Conservation (phyloP, 2,329 filamentous ascomycete species). For the Endothia cerciana region DNA sequence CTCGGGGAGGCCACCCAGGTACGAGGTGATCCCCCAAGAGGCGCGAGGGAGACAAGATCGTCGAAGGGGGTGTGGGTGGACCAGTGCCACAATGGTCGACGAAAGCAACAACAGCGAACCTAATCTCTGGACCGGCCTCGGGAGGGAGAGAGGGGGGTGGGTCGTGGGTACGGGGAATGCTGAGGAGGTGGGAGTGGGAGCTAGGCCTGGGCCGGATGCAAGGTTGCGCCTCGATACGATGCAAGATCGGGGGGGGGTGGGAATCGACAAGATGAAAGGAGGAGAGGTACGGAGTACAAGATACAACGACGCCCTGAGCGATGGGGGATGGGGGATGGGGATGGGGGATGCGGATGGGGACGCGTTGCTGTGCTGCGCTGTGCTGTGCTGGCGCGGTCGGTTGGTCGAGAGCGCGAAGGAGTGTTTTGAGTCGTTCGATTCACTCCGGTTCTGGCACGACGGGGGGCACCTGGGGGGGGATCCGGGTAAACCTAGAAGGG, state of each 20-base stretch:
- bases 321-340: conserved; percentile 5
- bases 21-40: not conserved
- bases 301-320: not conserved
- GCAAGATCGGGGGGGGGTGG: conserved; percentile 5
- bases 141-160: conserved; percentile 18
- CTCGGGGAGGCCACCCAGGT: not conserved
- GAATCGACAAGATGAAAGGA: not conserved
- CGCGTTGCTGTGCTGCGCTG: not conserved
- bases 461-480: too few relatives aligned
- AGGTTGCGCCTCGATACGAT: conserved; percentile 13
- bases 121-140: conserved; percentile 17
- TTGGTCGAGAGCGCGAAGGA: too few relatives aligned
- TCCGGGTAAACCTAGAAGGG: not conserved
- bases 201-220: conserved; percentile 14
- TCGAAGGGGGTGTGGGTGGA: conserved; percentile 21
- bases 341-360: not conserved
- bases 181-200: conserved; percentile 10
- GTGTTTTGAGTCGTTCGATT: not conserved
- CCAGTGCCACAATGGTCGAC: conserved; percentile 24
- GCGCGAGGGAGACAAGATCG: not conserved
- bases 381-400: not conserved
- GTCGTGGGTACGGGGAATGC: conserved; percentile 19
- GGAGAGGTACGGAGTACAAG: conserved; percentile 1
- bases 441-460: too few relatives aligned
- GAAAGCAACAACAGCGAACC: conserved; percentile 21